These are phyloP conservation scores for Orbilia oligospora DNA, from an alignment of 2,329 filamentous ascomycete genomes.

Conservation along the genomic window DNA sequence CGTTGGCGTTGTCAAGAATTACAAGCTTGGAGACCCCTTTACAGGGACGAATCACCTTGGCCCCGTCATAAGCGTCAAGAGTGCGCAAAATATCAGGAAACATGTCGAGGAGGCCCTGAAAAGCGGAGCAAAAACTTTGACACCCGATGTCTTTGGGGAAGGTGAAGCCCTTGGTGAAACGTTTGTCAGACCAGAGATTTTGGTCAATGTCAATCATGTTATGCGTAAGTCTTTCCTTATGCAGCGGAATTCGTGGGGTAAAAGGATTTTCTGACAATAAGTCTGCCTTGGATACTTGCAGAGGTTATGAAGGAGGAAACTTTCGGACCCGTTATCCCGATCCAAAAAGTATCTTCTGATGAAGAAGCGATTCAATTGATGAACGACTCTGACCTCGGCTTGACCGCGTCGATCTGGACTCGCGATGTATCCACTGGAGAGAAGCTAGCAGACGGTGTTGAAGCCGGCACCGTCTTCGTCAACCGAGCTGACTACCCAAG, in stretches of 20 bases:
- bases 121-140: conserved; percentile 86
- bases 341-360: conserved; percentile 87
- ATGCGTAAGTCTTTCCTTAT: conserved; percentile 61
- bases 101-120: conserved; percentile 86
- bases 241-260: too few species aligned
- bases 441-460: conserved; percentile 82
- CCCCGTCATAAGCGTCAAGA: conserved; percentile 83
- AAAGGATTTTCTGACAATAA: background rate
- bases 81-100: conserved; percentile 72
- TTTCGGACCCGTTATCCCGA: conserved; percentile 91
- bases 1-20: conserved; percentile 78
- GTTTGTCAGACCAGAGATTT: conserved; percentile 87
- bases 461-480: conserved; percentile 95
- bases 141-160: conserved; percentile 73
- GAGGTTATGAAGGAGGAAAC: conserved; percentile 92
- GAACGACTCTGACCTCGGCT: conserved; percentile 94
- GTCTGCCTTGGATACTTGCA: conserved; percentile 71
- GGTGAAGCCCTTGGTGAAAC: conserved; percentile 63
- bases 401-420: conserved; percentile 98
- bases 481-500: conserved; percentile 94
- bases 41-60: conserved; percentile 75
- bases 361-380: conserved; percentile 85
- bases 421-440: conserved; percentile 84
- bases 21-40: conserved; percentile 84
- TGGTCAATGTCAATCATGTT: conserved; percentile 81